Percentiles rank a stretch among this genome's conserved stretches.
These are phyloP conservation scores for Phytophthora ohioensis DNA, from an alignment of 352 stramenopile genomes.

Conservation along the genomic window DNA sequence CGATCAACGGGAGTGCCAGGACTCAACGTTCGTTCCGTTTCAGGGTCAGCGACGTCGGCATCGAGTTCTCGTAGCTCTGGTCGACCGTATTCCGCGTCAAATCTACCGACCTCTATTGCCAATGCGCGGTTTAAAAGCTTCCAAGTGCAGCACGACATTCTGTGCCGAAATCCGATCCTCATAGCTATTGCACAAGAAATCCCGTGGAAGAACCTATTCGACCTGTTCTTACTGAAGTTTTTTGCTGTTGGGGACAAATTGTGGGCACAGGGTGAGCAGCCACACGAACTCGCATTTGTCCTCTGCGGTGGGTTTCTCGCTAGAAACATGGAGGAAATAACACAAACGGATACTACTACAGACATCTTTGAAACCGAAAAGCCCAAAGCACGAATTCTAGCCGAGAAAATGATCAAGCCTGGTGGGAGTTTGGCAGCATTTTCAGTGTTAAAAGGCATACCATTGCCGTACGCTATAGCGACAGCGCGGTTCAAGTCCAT, in stretches of 20 bases:
- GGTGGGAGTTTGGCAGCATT: conserved; percentile 44
- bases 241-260: conserved; percentile 58
- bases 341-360: neutral
- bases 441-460: conserved; percentile 41
- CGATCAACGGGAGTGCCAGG: conserved; percentile 2
- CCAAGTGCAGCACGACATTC: conserved; percentile 62
- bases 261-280: conserved; percentile 46
- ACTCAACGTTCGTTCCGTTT: conserved; percentile 11
- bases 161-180: conserved; percentile 58
- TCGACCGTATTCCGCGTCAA: conserved; percentile 59
- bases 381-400: conserved; percentile 31
- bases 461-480: conserved; percentile 48
- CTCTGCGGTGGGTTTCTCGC: conserved; percentile 63
- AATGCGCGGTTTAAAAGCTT: conserved; percentile 65
- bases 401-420: conserved; percentile 58
- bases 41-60: neutral
- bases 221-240: conserved; percentile 65
- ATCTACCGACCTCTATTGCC: conserved; percentile 51
- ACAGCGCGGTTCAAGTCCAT: conserved; percentile 70
- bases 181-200: conserved; percentile 54
- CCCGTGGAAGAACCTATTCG: conserved; percentile 69
- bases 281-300: conserved; percentile 57
- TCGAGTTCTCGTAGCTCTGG: conserved; percentile 28
- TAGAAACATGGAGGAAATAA: conserved; percentile 27
- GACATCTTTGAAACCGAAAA: conserved; percentile 26